These are phyloP conservation scores for Adansonia gregorii DNA, from an alignment of 441 rosid genomes.

Conservation along the genomic window DNA sequence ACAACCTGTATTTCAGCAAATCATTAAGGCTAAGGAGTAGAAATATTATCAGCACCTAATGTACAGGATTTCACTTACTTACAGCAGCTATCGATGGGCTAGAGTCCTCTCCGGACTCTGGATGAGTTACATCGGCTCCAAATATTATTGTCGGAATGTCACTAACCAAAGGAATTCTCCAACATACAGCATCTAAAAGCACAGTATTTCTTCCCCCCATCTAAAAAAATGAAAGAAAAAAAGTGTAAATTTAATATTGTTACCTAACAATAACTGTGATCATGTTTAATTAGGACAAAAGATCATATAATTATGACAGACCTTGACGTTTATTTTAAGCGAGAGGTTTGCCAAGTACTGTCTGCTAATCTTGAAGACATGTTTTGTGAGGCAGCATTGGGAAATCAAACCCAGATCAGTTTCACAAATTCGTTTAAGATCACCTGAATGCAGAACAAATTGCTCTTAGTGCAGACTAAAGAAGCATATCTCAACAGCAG, in stretches of 20 bases:
- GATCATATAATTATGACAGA: conserved; percentile 22
- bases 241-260: background rate
- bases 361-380: conserved; percentile 42
- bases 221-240: conserved; percentile 15
- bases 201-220: conserved; percentile 52
- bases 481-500: background rate
- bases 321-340: conserved; percentile 50
- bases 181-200: conserved; percentile 45
- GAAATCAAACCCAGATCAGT: conserved; percentile 49
- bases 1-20: conserved; percentile 35
- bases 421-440: conserved; percentile 47
- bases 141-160: conserved; percentile 47
- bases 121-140: conserved; percentile 54
- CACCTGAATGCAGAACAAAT: conserved; percentile 37
- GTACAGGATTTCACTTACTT: conserved; percentile 24
- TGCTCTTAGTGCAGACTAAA: conserved; percentile 16
- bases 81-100: conserved; percentile 51
- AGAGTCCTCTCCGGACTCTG: conserved; percentile 46
- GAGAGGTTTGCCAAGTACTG: conserved; percentile 47
- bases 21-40: background rate
- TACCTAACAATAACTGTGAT: background rate
- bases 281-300: conserved; percentile 4
- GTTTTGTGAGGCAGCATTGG: conserved; percentile 47
- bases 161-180: conserved; percentile 46
- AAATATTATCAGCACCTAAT: background rate